Evolutionary conservation across 2,329 filamentous ascomycete species (phyloP), one percentile per base, ranked within the genome.

Genomic region (Apiospora aurea): DNA sequence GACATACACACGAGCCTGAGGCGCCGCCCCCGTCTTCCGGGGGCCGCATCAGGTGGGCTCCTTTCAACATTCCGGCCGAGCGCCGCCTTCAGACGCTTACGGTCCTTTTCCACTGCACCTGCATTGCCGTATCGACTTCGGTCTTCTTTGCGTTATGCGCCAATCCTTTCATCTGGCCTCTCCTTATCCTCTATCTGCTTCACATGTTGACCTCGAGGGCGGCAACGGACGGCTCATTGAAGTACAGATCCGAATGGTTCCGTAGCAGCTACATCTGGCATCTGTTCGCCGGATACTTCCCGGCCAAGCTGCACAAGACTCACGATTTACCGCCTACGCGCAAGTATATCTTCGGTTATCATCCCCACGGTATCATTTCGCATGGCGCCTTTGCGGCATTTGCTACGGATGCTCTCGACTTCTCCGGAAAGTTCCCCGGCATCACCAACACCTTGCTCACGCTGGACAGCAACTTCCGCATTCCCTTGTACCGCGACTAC

Each of bases 301-400:
- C 96, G 4, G 94, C 95, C 67, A 89, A 89, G 71, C 87, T 99
- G 51, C 95, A 98, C 84, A 94, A 96, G 75, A 96, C 94, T 4
- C 89, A 93, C 75, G 88, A 92, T 71, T 89, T 99, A 8, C 89
- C 93, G 29, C 89, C 94, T 0, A 94, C 92, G 1, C 88, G 95
- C 74, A 97, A 97, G 82, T 99, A 98, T 84, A 95, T 99, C 74
- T 95, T 99, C 78, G 96, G 96, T 64, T 98, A 98, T 81, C 96
- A 98, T 78, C 96, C 96, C 0, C 96, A 99, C 80, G 96, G 96
- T 34, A 98, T 99, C 81, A 98, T 99, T 78, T 96, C 93, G 6
- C 94, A 98, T 77, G 96, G 96, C n/a, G 96, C 95, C 0, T 98
- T 96, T 84, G 94, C 91, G 6, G 93, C 95, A 6, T 98, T 98